phyloP scores from a whole-genome alignment of 495 filamentous ascomycete species.

The Penicillium steckii region DNA sequence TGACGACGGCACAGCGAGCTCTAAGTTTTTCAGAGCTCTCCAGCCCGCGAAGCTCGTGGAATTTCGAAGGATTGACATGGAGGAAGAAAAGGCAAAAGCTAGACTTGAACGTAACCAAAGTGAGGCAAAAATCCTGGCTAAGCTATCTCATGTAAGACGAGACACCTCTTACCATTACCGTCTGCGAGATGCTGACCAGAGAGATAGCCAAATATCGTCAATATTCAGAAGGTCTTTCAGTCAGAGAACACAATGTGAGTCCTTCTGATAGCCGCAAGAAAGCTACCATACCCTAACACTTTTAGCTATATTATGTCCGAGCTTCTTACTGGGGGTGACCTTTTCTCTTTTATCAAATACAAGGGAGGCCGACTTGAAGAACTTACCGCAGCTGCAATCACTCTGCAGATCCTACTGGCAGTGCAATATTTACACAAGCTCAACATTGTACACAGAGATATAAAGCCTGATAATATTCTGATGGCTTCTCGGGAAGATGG shows the following conservation, averaged over 20 bases:
- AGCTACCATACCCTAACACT: not conserved
- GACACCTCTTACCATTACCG: not conserved
- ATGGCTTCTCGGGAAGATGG: slow-evolving; percentile 50
- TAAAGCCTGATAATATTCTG: slow-evolving; percentile 72
- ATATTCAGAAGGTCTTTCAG: slow-evolving; percentile 51
- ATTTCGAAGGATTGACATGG: not conserved
- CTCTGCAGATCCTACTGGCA: slow-evolving; percentile 59
- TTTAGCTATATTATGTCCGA: slow-evolving; percentile 66
- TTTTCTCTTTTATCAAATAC: slow-evolving; percentile 58
- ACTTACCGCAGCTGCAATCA: slow-evolving; percentile 53
- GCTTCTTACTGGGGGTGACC: slow-evolving; percentile 62
- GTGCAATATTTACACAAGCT: slow-evolving; percentile 58
- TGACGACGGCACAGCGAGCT: slow-evolving; percentile 5
- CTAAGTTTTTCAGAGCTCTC: not conserved
- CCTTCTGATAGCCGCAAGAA: not conserved
- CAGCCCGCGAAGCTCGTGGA: not conserved
- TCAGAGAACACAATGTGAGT: slow-evolving; percentile 53
- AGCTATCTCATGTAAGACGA: slow-evolving; percentile 62
- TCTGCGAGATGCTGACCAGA: not conserved
- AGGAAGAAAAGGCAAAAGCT: not conserved
- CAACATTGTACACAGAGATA: slow-evolving; percentile 61
- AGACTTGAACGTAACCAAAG: slow-evolving; percentile 22
- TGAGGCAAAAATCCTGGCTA: slow-evolving; percentile 57
- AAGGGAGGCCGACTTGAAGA: slow-evolving; percentile 47
- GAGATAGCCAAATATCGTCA: slow-evolving; percentile 60